phyloP scores from a whole-genome alignment of 306 rosid species.

The Quercus aquifolioides region DNA sequence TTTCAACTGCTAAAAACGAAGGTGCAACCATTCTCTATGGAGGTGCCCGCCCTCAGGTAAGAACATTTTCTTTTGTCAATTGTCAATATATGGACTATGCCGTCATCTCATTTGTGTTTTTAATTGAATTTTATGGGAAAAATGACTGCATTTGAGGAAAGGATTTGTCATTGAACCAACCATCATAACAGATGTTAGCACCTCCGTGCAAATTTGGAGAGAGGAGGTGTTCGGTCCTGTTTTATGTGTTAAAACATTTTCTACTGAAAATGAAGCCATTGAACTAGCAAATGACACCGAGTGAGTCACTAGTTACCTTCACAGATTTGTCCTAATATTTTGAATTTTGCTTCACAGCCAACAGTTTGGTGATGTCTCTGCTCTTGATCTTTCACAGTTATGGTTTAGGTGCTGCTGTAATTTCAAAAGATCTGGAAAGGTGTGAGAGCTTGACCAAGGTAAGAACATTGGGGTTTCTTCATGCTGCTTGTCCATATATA shows the following conservation, averaged over 20 bases:
- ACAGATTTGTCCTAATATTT: constrained; percentile 29
- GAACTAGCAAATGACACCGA: constrained; percentile 78
- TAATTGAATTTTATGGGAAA: not conserved
- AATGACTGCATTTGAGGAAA: constrained; percentile 76
- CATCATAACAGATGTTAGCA: constrained; percentile 68
- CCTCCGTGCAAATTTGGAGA: constrained; percentile 94
- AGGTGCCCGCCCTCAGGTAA: constrained; percentile 90
- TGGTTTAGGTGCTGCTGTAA: constrained; percentile 88
- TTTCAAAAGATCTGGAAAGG: constrained; percentile 87
- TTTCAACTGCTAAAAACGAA: constrained; percentile 83
- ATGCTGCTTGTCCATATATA: too few relatives aligned
- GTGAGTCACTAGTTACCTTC: constrained; percentile 45
- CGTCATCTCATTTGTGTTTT: constrained; percentile 8
- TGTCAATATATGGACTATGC: not conserved
- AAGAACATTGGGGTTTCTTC: too few relatives aligned
- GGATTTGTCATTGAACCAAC: constrained; percentile 87
- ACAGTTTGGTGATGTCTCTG: too few relatives aligned
- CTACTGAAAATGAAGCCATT: constrained; percentile 86
- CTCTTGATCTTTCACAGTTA: constrained; percentile 49
- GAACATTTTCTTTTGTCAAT: constrained; percentile 15
- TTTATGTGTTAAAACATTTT: constrained; percentile 83
- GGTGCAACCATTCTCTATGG: constrained; percentile 87
- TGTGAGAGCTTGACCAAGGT: constrained; percentile 89
- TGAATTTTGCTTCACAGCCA: too few relatives aligned
- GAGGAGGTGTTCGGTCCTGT: constrained; percentile 98